Percentiles rank a stretch among this genome's conserved stretches.
Conservation (phyloP, 768 basidiomycete species). For the Macrocybe gigantea region DNA sequence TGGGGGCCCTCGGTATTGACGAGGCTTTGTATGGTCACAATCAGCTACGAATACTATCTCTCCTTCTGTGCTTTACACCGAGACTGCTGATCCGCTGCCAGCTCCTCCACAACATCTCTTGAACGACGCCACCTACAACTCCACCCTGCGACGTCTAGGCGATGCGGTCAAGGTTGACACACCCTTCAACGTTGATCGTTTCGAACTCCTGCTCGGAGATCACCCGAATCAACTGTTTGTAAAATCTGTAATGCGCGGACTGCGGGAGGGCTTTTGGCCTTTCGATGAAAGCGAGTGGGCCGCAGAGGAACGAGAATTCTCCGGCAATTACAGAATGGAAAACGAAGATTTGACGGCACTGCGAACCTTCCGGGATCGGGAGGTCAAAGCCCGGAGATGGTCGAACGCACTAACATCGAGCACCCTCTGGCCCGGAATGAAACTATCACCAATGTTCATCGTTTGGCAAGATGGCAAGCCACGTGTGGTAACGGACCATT, state of each 20-base stretch:
- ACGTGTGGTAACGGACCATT: slow-evolving; percentile 15
- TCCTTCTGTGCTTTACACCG: slow-evolving; percentile 9
- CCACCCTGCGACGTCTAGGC: slow-evolving; percentile 5
- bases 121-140: slow-evolving; percentile 8
- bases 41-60: slow-evolving; percentile 4
- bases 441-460: slow-evolving; percentile 12
- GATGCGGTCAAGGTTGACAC: slow-evolving; percentile 1
- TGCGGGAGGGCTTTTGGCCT: slow-evolving; percentile 4
- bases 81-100: slow-evolving; percentile 12
- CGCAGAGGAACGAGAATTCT: background rate
- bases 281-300: background rate
- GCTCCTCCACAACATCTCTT: slow-evolving; percentile 12
- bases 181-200: background rate
- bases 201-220: background rate
- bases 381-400: background rate
- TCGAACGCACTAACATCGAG: slow-evolving; percentile 1
- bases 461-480: slow-evolving; percentile 15
- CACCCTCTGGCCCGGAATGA: slow-evolving; percentile 8
- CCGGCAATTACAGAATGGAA: slow-evolving; percentile 1
- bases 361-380: slow-evolving; percentile 4
- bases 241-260: slow-evolving; percentile 3
- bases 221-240: slow-evolving; percentile 4
- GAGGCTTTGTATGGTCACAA: slow-evolving; percentile 7
- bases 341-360: slow-evolving; percentile 1
- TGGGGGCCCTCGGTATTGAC: slow-evolving; percentile 2